Evolutionary conservation across 495 filamentous ascomycete genomes (phyloP).

Genomic region (Niebla homalea): DNA sequence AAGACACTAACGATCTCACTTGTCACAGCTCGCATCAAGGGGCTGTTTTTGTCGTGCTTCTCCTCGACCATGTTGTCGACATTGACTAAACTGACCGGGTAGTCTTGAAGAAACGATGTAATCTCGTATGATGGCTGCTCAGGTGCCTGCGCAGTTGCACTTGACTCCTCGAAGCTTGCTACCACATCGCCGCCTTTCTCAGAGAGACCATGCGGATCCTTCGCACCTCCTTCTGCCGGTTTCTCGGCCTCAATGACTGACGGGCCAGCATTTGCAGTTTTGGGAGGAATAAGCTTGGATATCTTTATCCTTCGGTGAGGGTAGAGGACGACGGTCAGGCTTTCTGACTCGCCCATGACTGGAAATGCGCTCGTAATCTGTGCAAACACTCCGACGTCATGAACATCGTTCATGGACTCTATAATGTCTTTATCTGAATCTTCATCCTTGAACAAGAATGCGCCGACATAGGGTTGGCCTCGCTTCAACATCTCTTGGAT

Average conservation of each 20-base stretch:
- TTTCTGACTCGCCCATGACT: conserved; percentile 60
- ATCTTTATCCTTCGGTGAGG: conserved; percentile 92
- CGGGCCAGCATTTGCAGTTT: conserved; percentile 20
- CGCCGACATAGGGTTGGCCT: conserved; percentile 96
- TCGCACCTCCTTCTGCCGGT: conserved; percentile 41
- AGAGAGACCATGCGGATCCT: conserved; percentile 29
- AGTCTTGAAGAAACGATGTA: conserved; percentile 81
- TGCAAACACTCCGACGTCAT: conserved; percentile 92
- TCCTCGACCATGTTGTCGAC: conserved; percentile 87
- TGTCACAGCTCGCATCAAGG: conserved; percentile 75
- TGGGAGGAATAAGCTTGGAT: conserved; percentile 60
- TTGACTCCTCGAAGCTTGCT: conserved; percentile 85
- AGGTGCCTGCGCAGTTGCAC: conserved; percentile 30
- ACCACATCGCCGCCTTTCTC: conserved; percentile 87
- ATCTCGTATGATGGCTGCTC: conserved; percentile 56
- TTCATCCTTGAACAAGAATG: conserved; percentile 94
- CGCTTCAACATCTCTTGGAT: conserved; percentile 94
- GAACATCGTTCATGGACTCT: conserved; percentile 72
- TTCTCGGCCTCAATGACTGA: conserved; percentile 28
- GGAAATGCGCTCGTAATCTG: conserved; percentile 94
- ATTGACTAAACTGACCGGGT: conserved; percentile 81
- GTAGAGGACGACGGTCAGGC: conserved; percentile 84
- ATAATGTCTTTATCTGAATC: conserved; percentile 85
- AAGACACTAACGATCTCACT: conserved; percentile 97
- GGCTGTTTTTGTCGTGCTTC: conserved; percentile 75